phyloP scores from a whole-genome alignment of 2,329 filamentous ascomycete species.

The Rutstroemia sp. region DNA sequence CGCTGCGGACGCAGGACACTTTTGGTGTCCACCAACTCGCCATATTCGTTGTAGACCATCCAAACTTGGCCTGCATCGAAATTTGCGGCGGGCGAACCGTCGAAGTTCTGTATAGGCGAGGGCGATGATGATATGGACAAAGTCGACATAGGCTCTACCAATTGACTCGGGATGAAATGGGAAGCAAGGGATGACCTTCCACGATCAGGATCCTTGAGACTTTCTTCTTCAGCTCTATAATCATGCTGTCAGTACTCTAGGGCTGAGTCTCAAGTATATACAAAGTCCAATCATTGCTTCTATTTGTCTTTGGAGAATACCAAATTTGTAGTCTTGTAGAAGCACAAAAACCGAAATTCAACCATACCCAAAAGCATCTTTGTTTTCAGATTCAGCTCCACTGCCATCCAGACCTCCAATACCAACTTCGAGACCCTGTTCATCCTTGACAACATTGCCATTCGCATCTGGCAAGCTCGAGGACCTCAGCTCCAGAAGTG shows the following conservation, averaged over 20 bases:
- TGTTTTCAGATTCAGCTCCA: background rate
- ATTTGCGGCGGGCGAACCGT: background rate
- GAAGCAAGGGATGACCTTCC: background rate
- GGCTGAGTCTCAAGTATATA: too few relatives aligned
- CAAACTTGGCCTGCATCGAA: constrained; percentile 10
- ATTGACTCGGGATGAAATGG: background rate
- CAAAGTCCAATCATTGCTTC: too few relatives aligned
- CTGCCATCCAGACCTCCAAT: background rate
- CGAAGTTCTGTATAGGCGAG: background rate
- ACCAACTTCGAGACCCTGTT: too few relatives aligned
- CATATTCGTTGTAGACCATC: constrained; percentile 27
- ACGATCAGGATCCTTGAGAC: too few relatives aligned
- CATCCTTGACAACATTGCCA: background rate
- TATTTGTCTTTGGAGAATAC: too few relatives aligned
- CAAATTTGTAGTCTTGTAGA: rapidly evolving
- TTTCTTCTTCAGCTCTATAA: too few relatives aligned
- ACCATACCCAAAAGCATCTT: too few relatives aligned
- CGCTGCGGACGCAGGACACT: constrained; percentile 6
- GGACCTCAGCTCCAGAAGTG: background rate
- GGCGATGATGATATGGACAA: background rate
- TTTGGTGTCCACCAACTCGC: constrained; percentile 21
- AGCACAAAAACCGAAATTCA: too few relatives aligned
- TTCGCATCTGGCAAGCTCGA: background rate
- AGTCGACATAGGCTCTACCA: background rate
- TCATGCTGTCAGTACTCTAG: background rate